Base-by-base conservation (phyloP, 305 asterid species). In the Plantago rigida region DNA sequence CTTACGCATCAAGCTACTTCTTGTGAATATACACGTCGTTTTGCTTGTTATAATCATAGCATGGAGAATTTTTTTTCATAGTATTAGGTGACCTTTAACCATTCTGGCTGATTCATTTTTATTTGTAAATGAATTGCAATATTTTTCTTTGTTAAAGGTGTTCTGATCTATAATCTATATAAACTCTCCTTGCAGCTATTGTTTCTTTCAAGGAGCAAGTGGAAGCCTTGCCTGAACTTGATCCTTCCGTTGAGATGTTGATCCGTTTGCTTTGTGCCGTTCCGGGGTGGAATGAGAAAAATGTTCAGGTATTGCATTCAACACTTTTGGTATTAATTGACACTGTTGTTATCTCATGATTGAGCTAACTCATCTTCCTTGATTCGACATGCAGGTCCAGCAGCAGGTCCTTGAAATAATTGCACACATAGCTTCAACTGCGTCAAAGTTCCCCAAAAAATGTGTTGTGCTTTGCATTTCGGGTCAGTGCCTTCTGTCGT, bases 261-360 rank as follows among this genome's bases (percentile, higher is more conserved):
- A 72, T 85, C 66, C 99, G 97, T 65, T 77, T 89, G 67, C 93
- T 93, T 45, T 89, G 95, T 71, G 83, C 79, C 58, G 78, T 93
- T 75, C 99, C 99, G 48, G 99, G 99, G 41, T 93, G 97, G 97
- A 81, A 79, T 59, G 97, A 93, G 79, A 93, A 93, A 82, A 93
- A 93, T 84, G 96, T 93, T 71, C 97, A 93, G 99, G 99, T 90
- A 75, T 53, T 34, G 13, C 22, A 26, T 13, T 17, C 24, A 29
- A 50, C 52, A 42, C 41, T 53, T 66, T 17, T 60, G 51, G 65
- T 70, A 31, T 63, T 36, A 51, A 11, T 55, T 17, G 59, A 51
- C 13, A 57, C 22, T 63, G n/a, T 62, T 46, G 47, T 45, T 48
- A 29, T 36, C 45, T 44, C 67, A 44, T 63, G 70, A 55, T 64